Percentiles rank a stretch among this genome's conserved stretches.
These are phyloP conservation scores for Suillus brevipes DNA, from an alignment of 768 basidiomycete genomes.

Conservation along the genomic window DNA sequence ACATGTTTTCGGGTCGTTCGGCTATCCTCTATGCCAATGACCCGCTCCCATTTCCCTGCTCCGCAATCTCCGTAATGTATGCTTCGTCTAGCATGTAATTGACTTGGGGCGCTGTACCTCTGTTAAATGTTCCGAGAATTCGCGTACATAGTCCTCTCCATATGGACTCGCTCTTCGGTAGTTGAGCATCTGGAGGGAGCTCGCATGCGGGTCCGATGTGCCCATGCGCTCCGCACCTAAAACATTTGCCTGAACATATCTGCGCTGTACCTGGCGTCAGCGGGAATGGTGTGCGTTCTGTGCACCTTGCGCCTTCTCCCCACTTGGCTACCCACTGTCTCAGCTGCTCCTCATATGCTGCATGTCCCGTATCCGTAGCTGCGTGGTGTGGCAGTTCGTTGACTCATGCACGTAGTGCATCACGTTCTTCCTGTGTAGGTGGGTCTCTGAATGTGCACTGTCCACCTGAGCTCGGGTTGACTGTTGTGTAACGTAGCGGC, in stretches of 20 bases:
- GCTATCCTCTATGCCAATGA: not conserved
- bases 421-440: too few species aligned
- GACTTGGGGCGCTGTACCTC: not conserved
- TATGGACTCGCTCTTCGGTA: not conserved
- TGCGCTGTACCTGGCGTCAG: not conserved
- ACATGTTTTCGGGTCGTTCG: not conserved
- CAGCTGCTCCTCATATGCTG: not conserved
- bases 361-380: not conserved
- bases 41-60: conserved; percentile 3
- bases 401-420: not conserved
- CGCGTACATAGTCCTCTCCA: not conserved
- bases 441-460: too few species aligned
- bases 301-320: not conserved
- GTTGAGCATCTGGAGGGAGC: not conserved
- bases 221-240: not conserved
- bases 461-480: not conserved
- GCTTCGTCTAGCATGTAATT: not conserved
- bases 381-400: not conserved
- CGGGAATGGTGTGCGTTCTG: not conserved
- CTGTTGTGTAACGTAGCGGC: not conserved
- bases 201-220: not conserved
- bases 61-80: not conserved
- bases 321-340: not conserved
- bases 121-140: not conserved
- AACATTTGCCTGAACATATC: not conserved